Evolutionary conservation across 306 rosid species (phyloP).

Genomic region (Cucurbita maxima): DNA sequence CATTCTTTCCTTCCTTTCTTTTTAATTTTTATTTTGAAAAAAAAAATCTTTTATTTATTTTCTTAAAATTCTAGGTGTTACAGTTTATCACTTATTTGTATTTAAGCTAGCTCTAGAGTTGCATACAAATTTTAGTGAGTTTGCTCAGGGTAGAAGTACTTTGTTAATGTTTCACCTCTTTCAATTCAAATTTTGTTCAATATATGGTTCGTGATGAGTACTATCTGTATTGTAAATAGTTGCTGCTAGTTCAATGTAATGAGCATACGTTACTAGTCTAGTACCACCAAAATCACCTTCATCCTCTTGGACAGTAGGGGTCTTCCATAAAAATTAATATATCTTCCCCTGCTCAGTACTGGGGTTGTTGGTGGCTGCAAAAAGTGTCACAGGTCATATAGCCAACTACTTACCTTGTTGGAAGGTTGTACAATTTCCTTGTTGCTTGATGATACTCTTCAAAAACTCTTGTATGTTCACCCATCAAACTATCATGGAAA

Average conservation of each 20-base stretch:
- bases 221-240: neutral
- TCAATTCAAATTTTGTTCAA: neutral
- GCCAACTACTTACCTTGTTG: neutral
- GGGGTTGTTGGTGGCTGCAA: neutral
- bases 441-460: neutral
- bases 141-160: neutral
- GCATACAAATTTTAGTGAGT: no score
- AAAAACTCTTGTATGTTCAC: neutral
- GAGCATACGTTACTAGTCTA: neutral
- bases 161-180: neutral
- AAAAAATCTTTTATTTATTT: no score
- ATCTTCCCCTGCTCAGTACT: neutral
- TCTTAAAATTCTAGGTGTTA: no score
- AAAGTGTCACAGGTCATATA: neutral
- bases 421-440: neutral
- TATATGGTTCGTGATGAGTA: neutral
- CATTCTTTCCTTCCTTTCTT: no score
- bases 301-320: neutral
- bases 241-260: neutral
- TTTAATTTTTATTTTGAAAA: no score
- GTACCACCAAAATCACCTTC: neutral
- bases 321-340: neutral
- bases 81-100: no score
- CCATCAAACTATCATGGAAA: neutral
- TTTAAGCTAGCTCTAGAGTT: no score